phyloP scores from a whole-genome alignment of 495 filamentous ascomycete genomes.

The Aspergillus haitiensis region DNA sequence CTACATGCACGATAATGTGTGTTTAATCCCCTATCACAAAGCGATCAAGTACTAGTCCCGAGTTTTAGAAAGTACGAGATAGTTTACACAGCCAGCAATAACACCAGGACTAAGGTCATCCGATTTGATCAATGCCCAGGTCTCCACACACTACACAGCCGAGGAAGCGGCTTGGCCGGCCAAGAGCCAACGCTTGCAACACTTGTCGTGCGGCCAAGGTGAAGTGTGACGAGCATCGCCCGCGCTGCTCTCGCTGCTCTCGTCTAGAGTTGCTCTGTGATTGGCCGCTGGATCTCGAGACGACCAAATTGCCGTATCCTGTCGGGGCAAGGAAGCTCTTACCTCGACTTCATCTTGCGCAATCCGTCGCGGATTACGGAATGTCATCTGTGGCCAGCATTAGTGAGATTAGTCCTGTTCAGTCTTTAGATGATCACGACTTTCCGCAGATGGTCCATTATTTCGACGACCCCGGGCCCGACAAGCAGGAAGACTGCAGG shows the following conservation, averaged over 20 bases:
- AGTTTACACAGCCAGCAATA: not conserved
- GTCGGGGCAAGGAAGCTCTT: not conserved
- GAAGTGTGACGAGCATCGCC: not conserved
- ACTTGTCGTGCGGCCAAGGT: constrained; percentile 6
- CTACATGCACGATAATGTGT: too few relatives aligned
- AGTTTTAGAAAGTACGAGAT: too few relatives aligned
- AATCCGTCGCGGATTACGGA: too few relatives aligned
- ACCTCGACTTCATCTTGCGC: not conserved
- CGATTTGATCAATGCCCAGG: not conserved
- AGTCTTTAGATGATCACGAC: too few relatives aligned
- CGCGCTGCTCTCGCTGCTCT: not conserved
- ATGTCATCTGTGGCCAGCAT: too few relatives aligned
- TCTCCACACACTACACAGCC: not conserved
- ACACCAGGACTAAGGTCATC: not conserved
- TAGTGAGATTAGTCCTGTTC: too few relatives aligned
- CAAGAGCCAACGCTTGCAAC: constrained; percentile 4
- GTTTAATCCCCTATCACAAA: too few relatives aligned
- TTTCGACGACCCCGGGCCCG: too few relatives aligned
- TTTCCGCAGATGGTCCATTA: too few relatives aligned
- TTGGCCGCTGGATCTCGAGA: not conserved
- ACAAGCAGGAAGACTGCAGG: too few relatives aligned
- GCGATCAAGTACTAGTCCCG: too few relatives aligned
- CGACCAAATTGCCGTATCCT: not conserved
- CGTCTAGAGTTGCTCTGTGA: not conserved
- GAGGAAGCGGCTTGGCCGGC: not conserved